A percentile compares a stretch with the other conserved stretches of the same genome.
These are phyloP conservation scores for Trichoderma sp. DNA, from an alignment of 2,329 filamentous ascomycete genomes.

Conservation along the genomic window DNA sequence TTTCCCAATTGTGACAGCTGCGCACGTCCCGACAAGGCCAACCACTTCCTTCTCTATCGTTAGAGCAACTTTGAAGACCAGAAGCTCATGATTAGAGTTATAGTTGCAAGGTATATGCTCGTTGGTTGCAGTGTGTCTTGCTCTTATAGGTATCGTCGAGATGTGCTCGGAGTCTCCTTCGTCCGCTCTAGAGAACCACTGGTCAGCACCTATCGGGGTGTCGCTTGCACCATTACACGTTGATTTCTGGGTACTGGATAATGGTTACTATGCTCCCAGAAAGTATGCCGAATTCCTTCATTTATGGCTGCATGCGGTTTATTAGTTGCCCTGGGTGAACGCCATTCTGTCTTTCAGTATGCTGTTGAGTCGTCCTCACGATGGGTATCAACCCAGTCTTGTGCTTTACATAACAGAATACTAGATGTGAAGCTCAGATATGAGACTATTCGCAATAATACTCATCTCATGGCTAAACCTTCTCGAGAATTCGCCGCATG, in stretches of 20 bases:
- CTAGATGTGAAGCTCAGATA: too few species aligned
- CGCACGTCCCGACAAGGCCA: background rate
- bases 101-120: too few species aligned
- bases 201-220: background rate
- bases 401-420: background rate
- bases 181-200: background rate
- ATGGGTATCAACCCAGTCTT: background rate
- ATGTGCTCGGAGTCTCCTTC: background rate
- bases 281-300: too few species aligned
- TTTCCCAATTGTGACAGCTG: background rate
- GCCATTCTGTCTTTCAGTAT: background rate
- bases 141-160: background rate
- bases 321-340: background rate
- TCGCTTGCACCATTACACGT: too few species aligned
- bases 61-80: background rate
- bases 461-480: too few species aligned
- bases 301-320: background rate
- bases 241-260: too few species aligned
- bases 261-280: too few species aligned
- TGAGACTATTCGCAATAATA: too few species aligned
- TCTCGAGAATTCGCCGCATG: too few species aligned
- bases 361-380: background rate
- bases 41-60: too few species aligned
- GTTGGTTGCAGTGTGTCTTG: background rate
- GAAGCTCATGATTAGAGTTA: background rate